Evolutionary conservation across 2,329 filamentous ascomycete genomes (phyloP), one percentile per base, ranked within the genome.

Genomic region (Fusarium verrucosum): DNA sequence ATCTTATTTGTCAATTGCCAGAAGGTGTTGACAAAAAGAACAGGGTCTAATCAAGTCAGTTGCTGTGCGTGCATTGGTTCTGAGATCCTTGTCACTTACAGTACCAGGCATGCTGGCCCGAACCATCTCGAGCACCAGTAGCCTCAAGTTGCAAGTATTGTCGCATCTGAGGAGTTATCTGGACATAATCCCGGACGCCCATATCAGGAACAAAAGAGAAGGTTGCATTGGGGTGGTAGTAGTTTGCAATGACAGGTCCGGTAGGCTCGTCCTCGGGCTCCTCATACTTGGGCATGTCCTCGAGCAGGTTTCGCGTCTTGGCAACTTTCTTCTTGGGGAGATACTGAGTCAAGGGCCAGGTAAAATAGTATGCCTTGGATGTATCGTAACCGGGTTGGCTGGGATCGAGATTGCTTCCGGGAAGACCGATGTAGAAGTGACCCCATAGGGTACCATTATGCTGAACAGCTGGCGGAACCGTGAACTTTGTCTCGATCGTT

Each of bases 1-100:
- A 98, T 98, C 71, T 98, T 92, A 64, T 85, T 89, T 74, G 87
- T 92, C 65, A 99, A 84, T 78, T 98, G 94, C 95, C 95, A 99
- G 79, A 99, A 99, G 5, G 91, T 96, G 79, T 99, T 99, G 74
- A 95, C 82, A 75, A 92, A 99, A 35, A 98, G 80, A 40, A 97
- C 87, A 6, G 95, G 95, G 74, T 87, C 81, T 83, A 50, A 2
- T 26, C 26, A 47, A 23, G 62, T 74, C 45, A 72, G 70, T 42
- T 33, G 35, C 37, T 20, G 28, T n/a, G 25, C 19, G 28, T n/a
- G 25, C 19, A 5, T 14, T n/a, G 10, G 13, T 23, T 8, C n/a
- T 7, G 8, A 8, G 22, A 17, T 25, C 22, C 9, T 30, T 25
- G 7, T 25, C 23, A 32, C 81, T 65, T 75, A 83, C 80, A 89